phyloP scores from a whole-genome alignment of 2,329 filamentous ascomycete genomes.

The Phaeosphaeriaceae sp. region DNA sequence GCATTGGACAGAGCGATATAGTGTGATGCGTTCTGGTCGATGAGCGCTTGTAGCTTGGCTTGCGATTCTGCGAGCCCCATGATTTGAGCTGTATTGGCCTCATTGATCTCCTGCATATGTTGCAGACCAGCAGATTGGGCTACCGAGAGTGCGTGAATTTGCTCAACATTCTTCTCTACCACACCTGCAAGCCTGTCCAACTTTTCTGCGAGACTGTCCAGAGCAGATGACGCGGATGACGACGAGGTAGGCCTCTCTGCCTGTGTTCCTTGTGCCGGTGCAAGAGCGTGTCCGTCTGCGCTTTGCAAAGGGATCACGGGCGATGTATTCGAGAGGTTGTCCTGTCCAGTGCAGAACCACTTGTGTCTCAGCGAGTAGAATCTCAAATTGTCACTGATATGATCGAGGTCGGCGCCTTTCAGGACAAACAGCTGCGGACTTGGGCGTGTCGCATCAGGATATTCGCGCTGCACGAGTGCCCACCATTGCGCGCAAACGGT shows the following conservation, averaged over 20 bases:
- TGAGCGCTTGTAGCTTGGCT: constrained; percentile 36
- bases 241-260: constrained; percentile 11
- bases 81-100: constrained; percentile 44
- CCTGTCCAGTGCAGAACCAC: constrained; percentile 44
- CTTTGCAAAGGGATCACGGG: constrained; percentile 42
- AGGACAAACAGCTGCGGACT: constrained; percentile 46
- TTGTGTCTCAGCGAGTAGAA: constrained; percentile 40
- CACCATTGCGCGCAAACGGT: constrained; percentile 43
- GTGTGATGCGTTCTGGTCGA: constrained; percentile 44
- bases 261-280: constrained; percentile 7
- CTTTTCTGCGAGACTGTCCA: constrained; percentile 31
- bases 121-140: constrained; percentile 44
- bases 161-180: constrained; percentile 39
- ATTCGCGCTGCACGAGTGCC: constrained; percentile 40
- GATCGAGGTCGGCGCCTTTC: constrained; percentile 44
- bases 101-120: constrained; percentile 48
- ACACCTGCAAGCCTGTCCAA: constrained; percentile 36
- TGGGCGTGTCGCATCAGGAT: constrained; percentile 37
- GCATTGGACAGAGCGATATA: constrained; percentile 46
- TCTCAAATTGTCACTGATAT: constrained; percentile 40
- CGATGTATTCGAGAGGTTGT: constrained; percentile 26
- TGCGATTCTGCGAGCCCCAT: constrained; percentile 43
- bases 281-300: constrained; percentile 30
- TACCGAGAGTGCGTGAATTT: constrained; percentile 43
- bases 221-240: constrained; percentile 17